Evolutionary conservation across 768 basidiomycete genomes (phyloP).

Genomic region (Leccinum broughii): DNA sequence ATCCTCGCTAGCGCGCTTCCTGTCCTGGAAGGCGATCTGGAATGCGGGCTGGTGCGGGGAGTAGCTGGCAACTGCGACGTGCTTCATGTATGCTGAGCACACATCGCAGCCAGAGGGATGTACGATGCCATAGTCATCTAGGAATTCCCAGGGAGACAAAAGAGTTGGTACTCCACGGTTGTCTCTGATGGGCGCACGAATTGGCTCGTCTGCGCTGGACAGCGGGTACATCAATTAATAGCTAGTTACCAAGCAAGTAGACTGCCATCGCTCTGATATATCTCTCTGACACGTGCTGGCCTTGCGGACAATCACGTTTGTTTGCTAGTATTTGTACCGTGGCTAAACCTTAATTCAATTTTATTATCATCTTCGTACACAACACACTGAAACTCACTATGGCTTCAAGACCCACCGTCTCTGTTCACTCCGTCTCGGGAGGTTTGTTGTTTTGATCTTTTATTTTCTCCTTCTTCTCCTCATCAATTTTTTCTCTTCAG

Average conservation of each 20-base stretch:
- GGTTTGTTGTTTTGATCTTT: conserved; percentile 43
- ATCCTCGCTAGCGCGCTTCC: conserved; percentile 40
- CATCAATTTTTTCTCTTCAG: conserved; percentile 36
- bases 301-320: conserved; percentile 28
- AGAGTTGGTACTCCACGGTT: conserved; percentile 35
- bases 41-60: conserved; percentile 39
- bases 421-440: conserved; percentile 74
- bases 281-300: conserved; percentile 29
- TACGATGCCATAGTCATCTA: conserved; percentile 41
- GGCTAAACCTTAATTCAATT: conserved; percentile 34
- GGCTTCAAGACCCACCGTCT: conserved; percentile 93
- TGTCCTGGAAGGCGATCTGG: conserved; percentile 41
- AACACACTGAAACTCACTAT: too few species aligned
- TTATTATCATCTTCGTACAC: background rate
- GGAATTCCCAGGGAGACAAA: conserved; percentile 40
- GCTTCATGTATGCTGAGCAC: conserved; percentile 41
- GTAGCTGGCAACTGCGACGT: conserved; percentile 41
- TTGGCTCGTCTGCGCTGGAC: conserved; percentile 34
- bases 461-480: background rate
- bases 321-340: conserved; percentile 23
- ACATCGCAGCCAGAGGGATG: conserved; percentile 41
- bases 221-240: conserved; percentile 30
- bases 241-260: too few species aligned
- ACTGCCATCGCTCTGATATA: conserved; percentile 26
- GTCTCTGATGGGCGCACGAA: conserved; percentile 29